Conservation (phyloP, 1,139 yeast genomes). For the Sugiyamaella xylanicola region DNA sequence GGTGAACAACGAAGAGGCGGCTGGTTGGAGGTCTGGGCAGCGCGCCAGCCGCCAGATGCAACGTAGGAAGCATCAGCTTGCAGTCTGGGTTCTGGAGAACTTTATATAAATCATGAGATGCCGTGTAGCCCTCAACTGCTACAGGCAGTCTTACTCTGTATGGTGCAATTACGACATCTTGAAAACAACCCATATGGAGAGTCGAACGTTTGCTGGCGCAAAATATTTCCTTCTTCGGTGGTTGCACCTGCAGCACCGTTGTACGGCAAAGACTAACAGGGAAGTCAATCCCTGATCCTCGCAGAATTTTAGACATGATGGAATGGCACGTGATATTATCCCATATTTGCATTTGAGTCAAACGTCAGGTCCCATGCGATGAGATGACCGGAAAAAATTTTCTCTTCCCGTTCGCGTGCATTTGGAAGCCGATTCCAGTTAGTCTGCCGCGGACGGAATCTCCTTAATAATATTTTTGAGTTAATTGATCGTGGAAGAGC, state of each 20-base stretch:
- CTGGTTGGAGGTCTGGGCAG: too few relatives aligned
- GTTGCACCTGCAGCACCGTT: conserved; percentile 1
- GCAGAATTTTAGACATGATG: conserved; percentile 6
- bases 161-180: too few relatives aligned
- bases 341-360: conserved; percentile 1
- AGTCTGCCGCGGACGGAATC: background rate
- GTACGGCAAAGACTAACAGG: background rate
- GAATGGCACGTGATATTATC: conserved; percentile 8
- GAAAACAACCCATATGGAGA: background rate
- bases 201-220: background rate
- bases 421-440: background rate
- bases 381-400: conserved; percentile 10
- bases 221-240: too few relatives aligned
- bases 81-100: background rate
- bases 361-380: background rate
- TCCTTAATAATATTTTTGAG: background rate
- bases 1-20: too few relatives aligned
- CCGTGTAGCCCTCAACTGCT: too few relatives aligned
- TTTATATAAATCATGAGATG: too few relatives aligned
- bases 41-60: too few relatives aligned
- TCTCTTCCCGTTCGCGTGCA: background rate
- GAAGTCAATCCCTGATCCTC: background rate
- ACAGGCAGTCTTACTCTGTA: too few relatives aligned
- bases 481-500: background rate
- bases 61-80: background rate